Evolutionary conservation across 192 early-diverging fungal species (phyloP).

Genomic region (Linnemannia schmuckeri): DNA sequence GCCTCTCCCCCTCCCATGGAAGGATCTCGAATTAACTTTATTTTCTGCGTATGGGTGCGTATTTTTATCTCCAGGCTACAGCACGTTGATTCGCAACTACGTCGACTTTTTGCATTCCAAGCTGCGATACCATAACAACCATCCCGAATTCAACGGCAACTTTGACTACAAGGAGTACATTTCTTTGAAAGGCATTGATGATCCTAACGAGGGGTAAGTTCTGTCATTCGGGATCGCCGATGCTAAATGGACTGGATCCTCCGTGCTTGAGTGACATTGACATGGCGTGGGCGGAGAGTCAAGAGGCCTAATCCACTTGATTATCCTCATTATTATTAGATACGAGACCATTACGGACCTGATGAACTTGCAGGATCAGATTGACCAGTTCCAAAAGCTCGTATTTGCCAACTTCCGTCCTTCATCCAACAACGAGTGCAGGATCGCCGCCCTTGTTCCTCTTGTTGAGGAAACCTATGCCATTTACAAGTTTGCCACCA

Average conservation of each 20-base stretch:
- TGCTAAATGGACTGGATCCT: neutral
- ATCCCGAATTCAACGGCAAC: slow-evolving; percentile 93
- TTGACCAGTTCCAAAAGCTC: slow-evolving; percentile 92
- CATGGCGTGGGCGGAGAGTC: neutral
- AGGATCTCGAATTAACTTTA: slow-evolving; percentile 2
- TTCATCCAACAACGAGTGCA: slow-evolving; percentile 92
- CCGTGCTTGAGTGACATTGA: neutral
- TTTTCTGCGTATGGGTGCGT: neutral
- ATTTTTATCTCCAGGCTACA: slow-evolving; percentile 69
- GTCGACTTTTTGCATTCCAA: slow-evolving; percentile 91
- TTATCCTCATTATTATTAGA: slow-evolving; percentile 47
- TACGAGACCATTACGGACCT: slow-evolving; percentile 98
- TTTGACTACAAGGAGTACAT: slow-evolving; percentile 99
- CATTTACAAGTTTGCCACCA: slow-evolving; percentile 96
- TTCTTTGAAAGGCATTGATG: slow-evolving; percentile 92
- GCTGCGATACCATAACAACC: slow-evolving; percentile 90
- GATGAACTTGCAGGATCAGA: slow-evolving; percentile 90
- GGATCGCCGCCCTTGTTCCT: slow-evolving; percentile 96
- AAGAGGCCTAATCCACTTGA: neutral
- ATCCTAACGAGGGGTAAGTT: slow-evolving; percentile 95
- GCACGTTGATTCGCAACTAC: slow-evolving; percentile 89
- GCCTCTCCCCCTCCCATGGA: neutral
- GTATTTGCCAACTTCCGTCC: slow-evolving; percentile 88
- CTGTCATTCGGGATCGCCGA: neutral
- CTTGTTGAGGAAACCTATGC: slow-evolving; percentile 95